Conservation (phyloP, 75 land plant species). For the Larix kaempferi region DNA sequence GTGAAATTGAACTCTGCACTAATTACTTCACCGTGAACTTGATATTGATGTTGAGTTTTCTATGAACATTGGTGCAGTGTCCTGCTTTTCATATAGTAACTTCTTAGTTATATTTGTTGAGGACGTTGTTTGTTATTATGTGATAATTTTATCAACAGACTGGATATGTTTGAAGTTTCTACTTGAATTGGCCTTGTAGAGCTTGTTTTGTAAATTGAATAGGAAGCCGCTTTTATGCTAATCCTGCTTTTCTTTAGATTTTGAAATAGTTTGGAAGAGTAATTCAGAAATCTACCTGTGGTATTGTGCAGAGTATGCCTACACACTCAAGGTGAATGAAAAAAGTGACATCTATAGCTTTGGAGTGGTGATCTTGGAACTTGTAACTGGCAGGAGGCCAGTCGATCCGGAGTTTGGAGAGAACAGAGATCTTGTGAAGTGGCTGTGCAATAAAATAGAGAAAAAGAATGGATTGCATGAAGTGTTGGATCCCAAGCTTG, state of each 20-base stretch:
- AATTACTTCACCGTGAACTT: background rate
- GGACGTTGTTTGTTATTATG: background rate
- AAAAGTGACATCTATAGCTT: constrained; percentile 76
- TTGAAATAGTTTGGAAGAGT: no score
- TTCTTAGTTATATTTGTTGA: background rate
- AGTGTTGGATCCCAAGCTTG: constrained; percentile 61
- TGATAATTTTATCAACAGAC: background rate
- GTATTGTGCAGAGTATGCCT: constrained; percentile 54
- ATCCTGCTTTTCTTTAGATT: no score
- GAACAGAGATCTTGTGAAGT: constrained; percentile 24
- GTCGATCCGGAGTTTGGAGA: constrained; percentile 41
- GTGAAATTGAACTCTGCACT: background rate
- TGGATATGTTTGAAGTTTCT: background rate
- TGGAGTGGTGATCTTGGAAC: constrained; percentile 65
- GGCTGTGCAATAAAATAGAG: constrained; percentile 14
- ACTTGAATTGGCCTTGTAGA: no score
- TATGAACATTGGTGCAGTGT: background rate
- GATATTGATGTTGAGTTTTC: background rate
- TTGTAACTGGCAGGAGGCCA: constrained; percentile 71
- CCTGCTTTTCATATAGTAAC: background rate
- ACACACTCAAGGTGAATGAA: constrained; percentile 61
- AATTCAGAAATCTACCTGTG: no score
- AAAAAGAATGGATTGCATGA: constrained; percentile 49
- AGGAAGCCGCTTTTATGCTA: no score
- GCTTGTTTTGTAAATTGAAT: no score